Base-by-base conservation (phyloP, 495 filamentous ascomycete species). In the Neurospora sp. region DNA sequence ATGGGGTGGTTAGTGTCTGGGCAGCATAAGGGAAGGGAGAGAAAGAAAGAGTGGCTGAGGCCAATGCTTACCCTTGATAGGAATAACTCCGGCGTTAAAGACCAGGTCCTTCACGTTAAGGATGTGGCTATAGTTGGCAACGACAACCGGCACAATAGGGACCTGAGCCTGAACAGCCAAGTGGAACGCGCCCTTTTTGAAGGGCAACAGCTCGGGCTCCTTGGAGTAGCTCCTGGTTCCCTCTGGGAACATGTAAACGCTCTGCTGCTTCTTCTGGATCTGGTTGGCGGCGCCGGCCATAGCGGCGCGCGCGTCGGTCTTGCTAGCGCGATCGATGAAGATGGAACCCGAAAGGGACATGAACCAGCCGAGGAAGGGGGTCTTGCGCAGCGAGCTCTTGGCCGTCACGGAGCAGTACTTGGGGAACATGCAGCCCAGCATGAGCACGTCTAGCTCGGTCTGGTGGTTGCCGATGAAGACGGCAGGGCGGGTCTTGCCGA, bases 111-210 rank as follows among this genome's bases (percentile, higher is more conserved):
- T 88, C 74, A 92, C 82, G 75, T 91, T 92, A 75, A 98, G 81
- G 35, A 99, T 79, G 76, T 97, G 89, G 39, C 88, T 89, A 80
- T 99, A 99, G 83, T 97, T 98, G 77, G 89, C 92, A 10, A 89
- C 87, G 27, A 98, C 92, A 27, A 97, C 84, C 0, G 95, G 95
- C 44, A 99, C 91, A 78, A 98, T 92, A 22, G 93, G 94, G 38
- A 97, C 95, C 78, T 93, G 91, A 1, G 95, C 96, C 84, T 98
- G 92, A 8, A 99, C 89, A 27, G 96, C 96, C 12, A 99, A 85
- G 80, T 98, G 96, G 83, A 98, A 99, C 44, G 96, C 96, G 73
- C 96, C 96, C 85, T 98, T 98, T 85, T 99, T 99, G 84, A 98
- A 99, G 8, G 92, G 89, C 71, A 98, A 83, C 77, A 99, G 82